Base-by-base conservation (phyloP, 768 basidiomycete genomes). In the Lepiota subincarnata region DNA sequence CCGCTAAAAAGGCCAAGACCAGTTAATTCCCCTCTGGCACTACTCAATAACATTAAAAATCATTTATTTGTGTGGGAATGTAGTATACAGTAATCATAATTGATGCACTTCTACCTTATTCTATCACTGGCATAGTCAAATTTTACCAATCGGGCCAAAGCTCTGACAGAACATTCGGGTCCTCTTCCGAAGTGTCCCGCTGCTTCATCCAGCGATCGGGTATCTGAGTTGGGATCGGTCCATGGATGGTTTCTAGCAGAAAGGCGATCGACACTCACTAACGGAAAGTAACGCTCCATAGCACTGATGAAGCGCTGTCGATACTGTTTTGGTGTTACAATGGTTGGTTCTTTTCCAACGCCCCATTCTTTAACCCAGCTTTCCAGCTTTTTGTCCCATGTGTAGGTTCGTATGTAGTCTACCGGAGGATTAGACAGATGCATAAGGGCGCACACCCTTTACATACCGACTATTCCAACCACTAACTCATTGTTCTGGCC, bases 371-470 rank as follows among this genome's bases (percentile, higher is more conserved):
- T 99, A 40, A 98, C 92, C 94, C 92, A 97, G 56, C 87, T 98
- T 71, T 98, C 97, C 14, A 99, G 73, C 61, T 93, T 94, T 74
- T 99, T 99, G 73, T 99, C 97, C 93, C 93, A 97, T 0, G 92
- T 96, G 64, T 95, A 96, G 3, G 93, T 94, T 7, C 94, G 87
- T 58, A 96, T 91, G 64, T 93, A 97, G 67, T 97, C 93, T 95
- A 50, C 4, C 11, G 20, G 45, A 47, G 2, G 45, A 47, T 26
- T n/a, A 36, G 11, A 48, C 37, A 13, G 53, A 58, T 10, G 60
- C 18, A 16, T 35, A 13, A 41, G 3, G 20, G 36, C 20, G 8
- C n/a, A 2, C 38, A 12, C 22, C 34, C 11, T 12, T 1, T 5
- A 75, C 94, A 63, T 70, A 89, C 96, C 96, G 50, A 99, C 93